Conservation (phyloP, 805 yeast species). For the Brettanomyces bruxellensis region DNA sequence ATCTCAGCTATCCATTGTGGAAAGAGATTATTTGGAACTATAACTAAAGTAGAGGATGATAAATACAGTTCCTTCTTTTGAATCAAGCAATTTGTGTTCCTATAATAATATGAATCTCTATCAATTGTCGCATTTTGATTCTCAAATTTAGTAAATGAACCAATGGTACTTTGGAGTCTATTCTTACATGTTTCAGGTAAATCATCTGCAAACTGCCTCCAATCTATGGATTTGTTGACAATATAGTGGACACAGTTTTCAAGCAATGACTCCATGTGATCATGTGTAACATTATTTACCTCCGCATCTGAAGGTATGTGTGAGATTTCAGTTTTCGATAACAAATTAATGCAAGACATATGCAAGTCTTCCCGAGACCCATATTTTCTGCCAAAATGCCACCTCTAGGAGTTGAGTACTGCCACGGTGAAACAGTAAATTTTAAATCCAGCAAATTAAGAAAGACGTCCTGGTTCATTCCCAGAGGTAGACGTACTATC, state of each 20-base stretch:
- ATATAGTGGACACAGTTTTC: slow-evolving; percentile 36
- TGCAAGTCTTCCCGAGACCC: slow-evolving; percentile 61
- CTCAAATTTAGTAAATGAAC: slow-evolving; percentile 29
- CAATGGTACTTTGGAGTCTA: slow-evolving; percentile 31
- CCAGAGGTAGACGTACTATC: slow-evolving; percentile 1
- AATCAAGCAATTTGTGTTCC: background rate
- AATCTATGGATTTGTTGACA: slow-evolving; percentile 42
- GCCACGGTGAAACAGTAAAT: slow-evolving; percentile 30
- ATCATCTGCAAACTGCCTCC: slow-evolving; percentile 39
- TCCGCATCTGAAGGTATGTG: slow-evolving; percentile 26
- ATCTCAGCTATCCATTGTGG: slow-evolving; percentile 59
- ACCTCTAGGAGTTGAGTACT: slow-evolving; percentile 43
- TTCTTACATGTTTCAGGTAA: slow-evolving; percentile 36
- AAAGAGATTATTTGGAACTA: slow-evolving; percentile 59
- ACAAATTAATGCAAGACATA: slow-evolving; percentile 49
- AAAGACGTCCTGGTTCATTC: background rate
- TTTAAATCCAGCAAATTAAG: slow-evolving; percentile 24
- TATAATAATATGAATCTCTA: background rate
- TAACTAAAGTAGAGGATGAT: slow-evolving; percentile 46
- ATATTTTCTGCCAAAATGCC: slow-evolving; percentile 61
- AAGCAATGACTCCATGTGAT: slow-evolving; percentile 17
- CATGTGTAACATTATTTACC: background rate
- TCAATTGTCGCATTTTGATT: background rate
- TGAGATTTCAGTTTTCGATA: slow-evolving; percentile 45
- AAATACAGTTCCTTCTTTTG: slow-evolving; percentile 28